Evolutionary conservation across 768 basidiomycete species (phyloP).

Genomic region (Leccinellum albellum): DNA sequence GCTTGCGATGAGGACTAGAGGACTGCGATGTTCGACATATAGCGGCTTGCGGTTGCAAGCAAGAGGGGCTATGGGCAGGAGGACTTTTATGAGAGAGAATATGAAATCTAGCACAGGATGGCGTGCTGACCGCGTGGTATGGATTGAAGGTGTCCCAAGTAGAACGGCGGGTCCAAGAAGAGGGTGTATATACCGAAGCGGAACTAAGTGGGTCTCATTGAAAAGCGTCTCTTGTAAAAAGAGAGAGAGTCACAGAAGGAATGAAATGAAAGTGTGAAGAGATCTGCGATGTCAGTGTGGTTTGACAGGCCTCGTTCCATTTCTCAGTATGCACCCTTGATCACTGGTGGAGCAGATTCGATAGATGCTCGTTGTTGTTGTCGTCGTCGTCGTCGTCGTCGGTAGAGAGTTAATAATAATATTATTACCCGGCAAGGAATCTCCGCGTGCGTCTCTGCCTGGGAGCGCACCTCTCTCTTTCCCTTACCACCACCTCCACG

Average conservation of each 20-base stretch:
- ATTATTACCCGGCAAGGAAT: neutral
- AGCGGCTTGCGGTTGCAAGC: slow-evolving; percentile 24
- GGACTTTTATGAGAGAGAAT: slow-evolving; percentile 26
- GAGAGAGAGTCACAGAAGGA: slow-evolving; percentile 34
- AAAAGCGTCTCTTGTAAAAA: too few species aligned
- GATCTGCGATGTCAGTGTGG: too few species aligned
- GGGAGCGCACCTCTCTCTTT: slow-evolving; percentile 4
- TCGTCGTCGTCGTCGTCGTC: neutral
- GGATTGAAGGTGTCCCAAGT: neutral
- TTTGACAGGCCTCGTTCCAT: too few species aligned
- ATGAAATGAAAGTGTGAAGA: slow-evolving; percentile 18
- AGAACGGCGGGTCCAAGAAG: neutral
- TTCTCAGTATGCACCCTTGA: slow-evolving; percentile 29
- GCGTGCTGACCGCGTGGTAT: slow-evolving; percentile 31
- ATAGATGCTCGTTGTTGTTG: too few species aligned
- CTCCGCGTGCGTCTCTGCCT: slow-evolving; percentile 1
- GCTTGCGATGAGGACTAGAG: slow-evolving; percentile 8
- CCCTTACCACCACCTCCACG: slow-evolving; percentile 3
- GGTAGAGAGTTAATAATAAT: neutral
- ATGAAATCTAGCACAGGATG: slow-evolving; percentile 33
- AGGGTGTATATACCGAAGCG: slow-evolving; percentile 29
- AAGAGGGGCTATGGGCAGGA: slow-evolving; percentile 33
- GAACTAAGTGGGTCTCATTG: slow-evolving; percentile 29
- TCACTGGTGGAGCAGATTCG: too few species aligned
- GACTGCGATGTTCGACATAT: slow-evolving; percentile 17